Conservation (phyloP, 208 protist genomes). For the Leishmania lainsoni region DNA sequence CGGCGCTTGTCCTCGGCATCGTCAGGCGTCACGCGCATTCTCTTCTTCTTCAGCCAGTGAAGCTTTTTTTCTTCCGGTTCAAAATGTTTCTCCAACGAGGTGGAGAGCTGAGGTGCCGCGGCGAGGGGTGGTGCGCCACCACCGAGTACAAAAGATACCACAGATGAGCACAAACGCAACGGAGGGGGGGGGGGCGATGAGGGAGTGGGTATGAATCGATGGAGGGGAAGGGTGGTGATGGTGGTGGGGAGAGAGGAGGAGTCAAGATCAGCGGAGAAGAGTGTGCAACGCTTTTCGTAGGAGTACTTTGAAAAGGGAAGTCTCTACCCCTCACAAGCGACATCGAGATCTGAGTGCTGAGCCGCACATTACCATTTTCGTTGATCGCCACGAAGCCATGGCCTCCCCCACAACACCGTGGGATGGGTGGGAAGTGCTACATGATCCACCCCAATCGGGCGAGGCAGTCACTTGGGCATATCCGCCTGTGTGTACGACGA, state of each 20-base stretch:
- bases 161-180: too few species aligned
- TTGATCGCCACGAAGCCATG: not conserved
- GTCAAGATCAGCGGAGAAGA: not conserved
- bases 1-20: conserved; percentile 43
- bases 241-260: not conserved
- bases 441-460: not conserved
- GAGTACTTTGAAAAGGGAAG: too few species aligned
- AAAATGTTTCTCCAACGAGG: not conserved
- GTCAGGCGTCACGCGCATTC: conserved; percentile 33
- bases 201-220: not conserved
- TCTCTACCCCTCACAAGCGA: not conserved
- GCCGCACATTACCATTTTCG: not conserved
- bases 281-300: not conserved
- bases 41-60: not conserved
- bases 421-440: not conserved
- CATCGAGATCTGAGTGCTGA: not conserved
- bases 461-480: too few species aligned
- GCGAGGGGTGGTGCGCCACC: not conserved
- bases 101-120: not conserved
- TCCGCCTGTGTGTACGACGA: too few species aligned
- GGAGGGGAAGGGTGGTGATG: not conserved
- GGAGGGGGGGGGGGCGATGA: too few species aligned
- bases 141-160: not conserved
- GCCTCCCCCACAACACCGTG: not conserved
- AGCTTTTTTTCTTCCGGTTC: not conserved